Conservation (phyloP, 2,329 filamentous ascomycete genomes). For the Phialocephala sp. region DNA sequence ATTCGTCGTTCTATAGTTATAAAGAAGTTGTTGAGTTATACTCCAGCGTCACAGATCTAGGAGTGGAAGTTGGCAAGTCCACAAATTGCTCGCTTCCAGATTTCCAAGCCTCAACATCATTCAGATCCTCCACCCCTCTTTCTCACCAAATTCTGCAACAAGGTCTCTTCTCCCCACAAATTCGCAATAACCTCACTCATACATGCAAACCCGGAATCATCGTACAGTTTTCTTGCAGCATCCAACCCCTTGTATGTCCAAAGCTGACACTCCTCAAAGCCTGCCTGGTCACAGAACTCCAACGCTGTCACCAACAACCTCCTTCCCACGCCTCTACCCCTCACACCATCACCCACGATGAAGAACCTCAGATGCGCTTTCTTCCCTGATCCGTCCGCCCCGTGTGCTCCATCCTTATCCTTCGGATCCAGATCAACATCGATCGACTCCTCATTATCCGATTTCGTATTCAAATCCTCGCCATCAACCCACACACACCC, state of each 20-base stretch:
- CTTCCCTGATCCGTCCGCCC: background rate
- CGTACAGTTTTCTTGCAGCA: constrained; percentile 39
- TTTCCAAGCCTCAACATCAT: background rate
- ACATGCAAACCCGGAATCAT: constrained; percentile 36
- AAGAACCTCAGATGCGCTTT: constrained; percentile 40
- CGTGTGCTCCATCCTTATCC: no score
- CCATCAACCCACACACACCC: constrained; percentile 42
- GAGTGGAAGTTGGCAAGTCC: no score
- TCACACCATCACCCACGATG: constrained; percentile 38
- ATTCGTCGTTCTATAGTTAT: no score
- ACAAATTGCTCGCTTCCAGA: no score
- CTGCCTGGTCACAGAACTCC: constrained; percentile 35
- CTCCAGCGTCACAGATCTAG: background rate
- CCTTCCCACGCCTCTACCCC: constrained; percentile 38
- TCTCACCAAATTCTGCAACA: constrained; percentile 14
- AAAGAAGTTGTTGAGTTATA: no score
- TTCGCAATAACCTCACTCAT: constrained; percentile 28
- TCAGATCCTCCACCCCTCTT: background rate
- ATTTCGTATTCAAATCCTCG: no score
- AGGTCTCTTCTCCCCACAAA: constrained; percentile 26
- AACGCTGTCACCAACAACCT: constrained; percentile 38
- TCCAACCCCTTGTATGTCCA: constrained; percentile 35
- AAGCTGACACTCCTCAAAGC: constrained; percentile 37
- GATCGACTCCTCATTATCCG: no score
- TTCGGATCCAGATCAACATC: no score